phyloP scores from a whole-genome alignment of 2,329 filamentous ascomycete species.

The Arthrobotrys conoides region DNA sequence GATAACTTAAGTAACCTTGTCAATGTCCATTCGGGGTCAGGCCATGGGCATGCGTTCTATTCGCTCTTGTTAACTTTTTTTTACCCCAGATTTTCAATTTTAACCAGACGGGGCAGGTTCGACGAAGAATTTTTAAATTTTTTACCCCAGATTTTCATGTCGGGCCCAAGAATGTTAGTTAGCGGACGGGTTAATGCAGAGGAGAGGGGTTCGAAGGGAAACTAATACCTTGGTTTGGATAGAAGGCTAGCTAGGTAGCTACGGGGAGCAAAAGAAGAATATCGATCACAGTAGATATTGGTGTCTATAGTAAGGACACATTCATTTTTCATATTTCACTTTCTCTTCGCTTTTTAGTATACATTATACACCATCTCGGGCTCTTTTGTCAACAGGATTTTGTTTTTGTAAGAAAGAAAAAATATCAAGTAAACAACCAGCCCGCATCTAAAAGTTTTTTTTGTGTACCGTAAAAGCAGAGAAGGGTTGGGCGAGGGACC shows the following conservation, averaged over 20 bases:
- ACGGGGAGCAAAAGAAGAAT: not conserved
- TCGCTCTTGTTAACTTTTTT: constrained; percentile 4
- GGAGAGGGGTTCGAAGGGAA: not conserved
- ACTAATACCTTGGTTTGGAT: not conserved
- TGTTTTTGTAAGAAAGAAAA: not conserved
- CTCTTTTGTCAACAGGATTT: constrained; percentile 26
- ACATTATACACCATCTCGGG: constrained; percentile 45
- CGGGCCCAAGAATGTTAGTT: constrained; percentile 7
- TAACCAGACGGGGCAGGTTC: constrained; percentile 25
- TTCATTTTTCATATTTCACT: constrained; percentile 37
- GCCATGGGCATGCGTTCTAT: constrained; percentile 21
- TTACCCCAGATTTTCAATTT: constrained; percentile 31
- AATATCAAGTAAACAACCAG: constrained; percentile 16
- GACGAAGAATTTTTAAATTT: no score
- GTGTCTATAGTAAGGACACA: constrained; percentile 18
- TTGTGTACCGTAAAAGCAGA: constrained; percentile 15
- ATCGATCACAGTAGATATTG: not conserved
- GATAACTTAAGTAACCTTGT: constrained; percentile 1
- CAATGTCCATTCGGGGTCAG: constrained; percentile 17
- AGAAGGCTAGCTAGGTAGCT: not conserved
- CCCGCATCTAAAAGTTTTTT: constrained; percentile 33
- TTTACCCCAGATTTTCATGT: constrained; percentile 28
- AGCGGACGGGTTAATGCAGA: not conserved
- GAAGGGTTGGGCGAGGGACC: not conserved
- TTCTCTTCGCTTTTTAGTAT: constrained; percentile 43